These are phyloP conservation scores for Penicillium soppii DNA, from an alignment of 495 filamentous ascomycete species.

Conservation along the genomic window DNA sequence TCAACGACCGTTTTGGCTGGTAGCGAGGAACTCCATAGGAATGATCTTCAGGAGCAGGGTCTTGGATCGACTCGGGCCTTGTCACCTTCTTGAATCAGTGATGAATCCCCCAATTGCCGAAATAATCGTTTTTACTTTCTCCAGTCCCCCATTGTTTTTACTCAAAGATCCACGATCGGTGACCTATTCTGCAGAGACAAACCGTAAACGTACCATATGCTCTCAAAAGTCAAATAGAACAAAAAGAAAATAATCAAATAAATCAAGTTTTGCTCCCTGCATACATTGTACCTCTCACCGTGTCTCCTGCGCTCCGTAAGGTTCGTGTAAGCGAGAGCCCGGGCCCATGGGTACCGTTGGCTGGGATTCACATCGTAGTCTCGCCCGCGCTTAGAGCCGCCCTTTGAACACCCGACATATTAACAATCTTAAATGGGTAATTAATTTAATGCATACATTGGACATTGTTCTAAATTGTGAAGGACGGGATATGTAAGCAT, in stretches of 20 bases:
- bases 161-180: background rate
- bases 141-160: background rate
- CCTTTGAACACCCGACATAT: too few species aligned
- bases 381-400: slow-evolving; percentile 27
- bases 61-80: slow-evolving; percentile 4
- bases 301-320: slow-evolving; percentile 3
- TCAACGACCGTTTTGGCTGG: slow-evolving; percentile 3
- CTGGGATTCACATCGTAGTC: background rate
- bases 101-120: background rate
- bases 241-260: background rate
- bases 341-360: slow-evolving; percentile 12
- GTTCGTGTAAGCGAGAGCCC: slow-evolving; percentile 27
- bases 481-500: too few species aligned
- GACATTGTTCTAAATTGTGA: too few species aligned
- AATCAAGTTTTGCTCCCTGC: background rate
- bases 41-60: slow-evolving; percentile 10
- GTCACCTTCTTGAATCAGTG: slow-evolving; percentile 3
- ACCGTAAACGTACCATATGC: background rate
- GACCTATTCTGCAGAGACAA: background rate
- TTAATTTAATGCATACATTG: background rate
- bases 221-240: background rate
- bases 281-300: background rate
- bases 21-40: background rate
- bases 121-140: background rate
- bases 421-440: background rate